Base-by-base conservation (phyloP, 495 filamentous ascomycete genomes). In the Xylaria bambusicola region DNA sequence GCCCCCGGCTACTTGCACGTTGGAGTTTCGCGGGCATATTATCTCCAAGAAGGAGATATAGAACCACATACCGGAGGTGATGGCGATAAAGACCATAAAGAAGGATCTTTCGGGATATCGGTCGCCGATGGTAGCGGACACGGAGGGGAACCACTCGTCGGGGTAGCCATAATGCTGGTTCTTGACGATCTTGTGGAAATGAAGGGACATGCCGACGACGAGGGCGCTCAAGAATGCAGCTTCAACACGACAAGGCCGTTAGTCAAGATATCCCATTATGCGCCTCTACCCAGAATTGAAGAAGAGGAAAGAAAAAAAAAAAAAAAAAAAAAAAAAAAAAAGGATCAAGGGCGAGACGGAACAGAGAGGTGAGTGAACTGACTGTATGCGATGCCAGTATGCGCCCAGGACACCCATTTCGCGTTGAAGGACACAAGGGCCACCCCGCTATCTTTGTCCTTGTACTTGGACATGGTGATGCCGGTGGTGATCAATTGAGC, bases 131-230 rank as follows among this genome's bases (percentile, higher is more conserved):
- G 95, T 97, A 13, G 95, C 86, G 27, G 93, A 97, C 24, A 99
- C 95, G 21, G 95, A 99, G 38, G 95, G 95, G 63, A 99, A 98
- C 95, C 95, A 99, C 82, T 99, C 95, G 40, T 96, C 79, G 1
- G 95, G 95, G 74, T 97, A 99, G 66, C 95, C 89, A 75, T 90
- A 97, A 77, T 94, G 88, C 76, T 99, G 91, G 72, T 99, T 99
- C 73, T 96, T 81, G 18, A 99, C 95, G 55, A 99, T 99, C 80
- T 98, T 98, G 64, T 87, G 84, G 74, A 93, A 97, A 75, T 99
- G 95, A 47, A 99, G 78, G 51, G 78, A 86, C 70, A 88, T 73
- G 66, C 95, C 95, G 61, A 96, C 86, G 50, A 94, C 69, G 61
- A 99, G 77, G 53, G 95, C 95, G 70, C 93, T 92, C 42, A 97